These are phyloP conservation scores for Sergeia podlipaevii DNA, from an alignment of 208 protist species.

Conservation along the genomic window DNA sequence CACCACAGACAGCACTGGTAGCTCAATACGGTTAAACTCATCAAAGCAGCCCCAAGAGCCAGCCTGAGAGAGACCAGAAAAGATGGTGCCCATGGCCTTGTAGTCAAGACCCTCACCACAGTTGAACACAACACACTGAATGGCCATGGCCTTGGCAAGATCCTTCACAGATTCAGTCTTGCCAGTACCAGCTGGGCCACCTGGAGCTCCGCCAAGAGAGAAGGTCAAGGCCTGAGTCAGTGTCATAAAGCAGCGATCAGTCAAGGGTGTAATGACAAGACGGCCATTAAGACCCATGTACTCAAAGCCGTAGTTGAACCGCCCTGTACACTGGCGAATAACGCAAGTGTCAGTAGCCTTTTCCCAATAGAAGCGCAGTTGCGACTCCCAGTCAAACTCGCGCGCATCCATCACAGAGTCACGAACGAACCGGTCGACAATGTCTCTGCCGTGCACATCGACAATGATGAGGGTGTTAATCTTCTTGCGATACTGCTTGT, in stretches of 20 bases:
- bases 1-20: slow-evolving; percentile 98
- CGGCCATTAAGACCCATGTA: slow-evolving; percentile 99
- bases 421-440: slow-evolving; percentile 98
- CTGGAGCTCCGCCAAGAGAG: slow-evolving; percentile 94
- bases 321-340: slow-evolving; percentile 97
- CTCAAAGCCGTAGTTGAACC: slow-evolving; percentile 98
- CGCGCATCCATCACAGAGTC: slow-evolving; percentile 97
- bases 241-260: slow-evolving; percentile 99
- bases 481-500: slow-evolving; percentile 94
- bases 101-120: slow-evolving; percentile 99
- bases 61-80: slow-evolving; percentile 96
- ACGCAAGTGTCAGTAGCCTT: slow-evolving; percentile 91
- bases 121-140: slow-evolving; percentile 98
- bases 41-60: slow-evolving; percentile 99
- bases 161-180: slow-evolving; percentile 99
- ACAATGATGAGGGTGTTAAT: slow-evolving; percentile 99
- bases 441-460: slow-evolving; percentile 99
- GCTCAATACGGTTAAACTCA: slow-evolving; percentile 99
- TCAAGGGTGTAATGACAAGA: slow-evolving; percentile 99
- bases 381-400: slow-evolving; percentile 99
- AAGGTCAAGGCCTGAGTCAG: slow-evolving; percentile 98
- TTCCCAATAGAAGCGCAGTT: slow-evolving; percentile 99
- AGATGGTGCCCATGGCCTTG: slow-evolving; percentile 98
- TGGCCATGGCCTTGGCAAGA: slow-evolving; percentile 96
- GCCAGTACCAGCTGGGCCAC: slow-evolving; percentile 94